These are phyloP conservation scores for Aureococcus anophagefferens DNA, from an alignment of 108 stramenopile genomes.

Conservation along the genomic window DNA sequence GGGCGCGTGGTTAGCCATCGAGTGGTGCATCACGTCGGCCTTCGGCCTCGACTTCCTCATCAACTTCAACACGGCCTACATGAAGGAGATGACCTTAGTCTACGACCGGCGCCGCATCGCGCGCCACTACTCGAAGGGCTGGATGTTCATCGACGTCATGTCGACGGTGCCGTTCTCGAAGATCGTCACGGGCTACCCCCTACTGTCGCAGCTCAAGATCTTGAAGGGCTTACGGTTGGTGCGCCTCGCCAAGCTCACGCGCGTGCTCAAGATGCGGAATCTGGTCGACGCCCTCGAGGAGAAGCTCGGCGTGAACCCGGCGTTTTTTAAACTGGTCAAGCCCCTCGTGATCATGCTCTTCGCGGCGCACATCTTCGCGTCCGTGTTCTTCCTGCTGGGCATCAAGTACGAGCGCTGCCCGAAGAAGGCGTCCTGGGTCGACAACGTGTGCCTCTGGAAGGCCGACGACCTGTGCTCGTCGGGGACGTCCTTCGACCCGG, in stretches of 20 bases:
- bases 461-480: too few relatives aligned
- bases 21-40: neutral
- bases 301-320: neutral
- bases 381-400: too few relatives aligned
- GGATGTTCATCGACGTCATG: constrained; percentile 9
- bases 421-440: too few relatives aligned
- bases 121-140: neutral
- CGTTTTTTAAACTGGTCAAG: neutral
- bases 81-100: neutral
- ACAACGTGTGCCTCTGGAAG: too few relatives aligned
- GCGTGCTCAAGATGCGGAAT: constrained; percentile 4
- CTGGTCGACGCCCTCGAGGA: neutral
- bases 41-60: constrained; percentile 4
- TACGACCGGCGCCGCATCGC: neutral
- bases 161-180: neutral
- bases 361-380: too few relatives aligned
- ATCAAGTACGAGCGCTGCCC: too few relatives aligned
- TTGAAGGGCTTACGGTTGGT: neutral
- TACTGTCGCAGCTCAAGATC: neutral
- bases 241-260: neutral
- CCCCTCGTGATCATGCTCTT: too few relatives aligned
- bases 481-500: too few relatives aligned
- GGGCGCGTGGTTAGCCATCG: neutral
- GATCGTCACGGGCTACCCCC: neutral
- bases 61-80: constrained; percentile 1